Evolutionary conservation across 225 moss, liverwort and hornwort genomes (phyloP), one percentile per base, ranked within the genome.

Genomic region (Marchantia paleacea): DNA sequence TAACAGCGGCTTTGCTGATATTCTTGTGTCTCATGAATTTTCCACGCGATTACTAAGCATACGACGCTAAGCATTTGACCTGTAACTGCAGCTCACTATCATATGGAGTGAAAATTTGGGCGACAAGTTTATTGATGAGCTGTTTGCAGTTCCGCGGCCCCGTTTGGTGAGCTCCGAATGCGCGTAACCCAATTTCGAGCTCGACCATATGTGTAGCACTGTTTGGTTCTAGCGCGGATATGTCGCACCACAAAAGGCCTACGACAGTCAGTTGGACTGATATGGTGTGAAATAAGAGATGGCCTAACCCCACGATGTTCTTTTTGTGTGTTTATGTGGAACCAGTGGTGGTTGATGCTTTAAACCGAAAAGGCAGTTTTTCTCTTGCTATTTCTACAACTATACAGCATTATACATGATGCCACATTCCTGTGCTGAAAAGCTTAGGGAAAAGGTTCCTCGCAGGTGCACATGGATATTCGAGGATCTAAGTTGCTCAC

Each of bases 31-130:
- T 69, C 7, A 16, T 69, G 8, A 3, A 5, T 15, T 31, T 12
- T 6, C 3, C 39, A 39, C 39, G 39, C 39, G 47, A 49, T 10
- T 20, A 14, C 30, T 71, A 3, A 18, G n/a, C 10, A 19, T 65
- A 19, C 50, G 19, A 12, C 25, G 10, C 26, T 55, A 50, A 31
- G 5, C 22, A 7, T 14, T 48, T 26, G 1, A 15, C 10, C 39
- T 55, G 15, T 79, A 0, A 69, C 8, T 87, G 82, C 89, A 97
- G 97, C 88, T 97, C 28, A 89, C 87, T 60, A 97, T 97, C 78
- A 93, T 93, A 86, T 97, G 97, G 97, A 97, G 97, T 80, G 85
- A 89, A 74, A 93, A 93, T 28, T 81, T 97, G 71, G 85, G 85
- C 8, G 89, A 94, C 79, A 81, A 78, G 8, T 97, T 94, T 63